These are phyloP conservation scores for Solanum clarkiae DNA, from an alignment of 257 asterid species.

Conservation along the genomic window DNA sequence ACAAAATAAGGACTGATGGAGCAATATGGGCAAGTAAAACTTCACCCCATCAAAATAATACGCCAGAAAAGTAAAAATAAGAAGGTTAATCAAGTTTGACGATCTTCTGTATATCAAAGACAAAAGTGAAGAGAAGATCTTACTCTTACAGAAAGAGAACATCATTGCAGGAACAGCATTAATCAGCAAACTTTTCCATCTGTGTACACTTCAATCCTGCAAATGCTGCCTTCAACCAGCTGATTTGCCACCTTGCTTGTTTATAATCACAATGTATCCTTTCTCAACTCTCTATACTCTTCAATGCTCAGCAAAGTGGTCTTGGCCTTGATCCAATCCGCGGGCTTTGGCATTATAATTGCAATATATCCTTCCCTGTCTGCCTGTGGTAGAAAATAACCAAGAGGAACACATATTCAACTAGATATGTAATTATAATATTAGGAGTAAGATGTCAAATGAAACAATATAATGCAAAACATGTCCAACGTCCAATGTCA, in stretches of 20 bases:
- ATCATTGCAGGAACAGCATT: background rate
- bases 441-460: background rate
- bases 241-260: background rate
- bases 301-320: constrained; percentile 44
- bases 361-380: constrained; percentile 91
- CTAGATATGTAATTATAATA: background rate
- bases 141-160: background rate
- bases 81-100: background rate
- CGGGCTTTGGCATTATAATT: constrained; percentile 80
- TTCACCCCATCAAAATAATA: background rate
- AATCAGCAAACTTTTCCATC: constrained; percentile 4
- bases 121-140: background rate
- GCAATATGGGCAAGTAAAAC: background rate
- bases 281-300: constrained; percentile 34
- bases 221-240: background rate
- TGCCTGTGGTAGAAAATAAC: constrained; percentile 29
- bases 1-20: background rate
- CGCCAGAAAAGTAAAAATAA: background rate
- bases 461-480: background rate
- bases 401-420: background rate
- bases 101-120: background rate
- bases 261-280: constrained; percentile 12
- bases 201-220: constrained; percentile 16
- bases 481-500: background rate
- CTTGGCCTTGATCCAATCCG: constrained; percentile 75